phyloP scores from a whole-genome alignment of 768 basidiomycete species.

The Suillus luteus region DNA sequence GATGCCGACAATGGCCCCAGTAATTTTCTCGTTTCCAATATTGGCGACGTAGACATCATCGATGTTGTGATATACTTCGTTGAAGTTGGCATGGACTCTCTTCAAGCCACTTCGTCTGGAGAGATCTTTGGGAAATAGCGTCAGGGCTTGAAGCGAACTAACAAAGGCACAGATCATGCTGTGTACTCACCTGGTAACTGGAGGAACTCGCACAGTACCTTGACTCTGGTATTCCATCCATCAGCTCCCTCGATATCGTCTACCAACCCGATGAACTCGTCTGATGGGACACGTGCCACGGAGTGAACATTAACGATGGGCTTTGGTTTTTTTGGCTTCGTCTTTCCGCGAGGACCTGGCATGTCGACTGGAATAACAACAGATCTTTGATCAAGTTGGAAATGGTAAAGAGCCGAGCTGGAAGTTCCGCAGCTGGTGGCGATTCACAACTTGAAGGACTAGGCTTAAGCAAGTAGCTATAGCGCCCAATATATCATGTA shows the following conservation, averaged over 20 bases:
- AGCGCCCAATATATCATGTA: background rate
- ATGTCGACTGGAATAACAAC: conserved; percentile 15
- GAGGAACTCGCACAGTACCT: conserved; percentile 50
- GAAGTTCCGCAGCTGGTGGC: background rate
- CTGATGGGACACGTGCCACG: background rate
- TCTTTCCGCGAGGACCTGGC: conserved; percentile 32
- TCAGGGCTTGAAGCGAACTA: background rate
- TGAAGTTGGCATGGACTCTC: conserved; percentile 61
- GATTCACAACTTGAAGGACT: background rate
- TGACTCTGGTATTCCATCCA: conserved; percentile 50
- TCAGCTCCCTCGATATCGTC: conserved; percentile 49
- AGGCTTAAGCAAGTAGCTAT: background rate
- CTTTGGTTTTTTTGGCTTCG: conserved; percentile 23
- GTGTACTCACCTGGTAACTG: conserved; percentile 53
- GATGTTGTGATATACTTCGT: conserved; percentile 49
- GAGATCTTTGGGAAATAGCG: conserved; percentile 44
- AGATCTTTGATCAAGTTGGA: background rate
- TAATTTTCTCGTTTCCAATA: conserved; percentile 45
- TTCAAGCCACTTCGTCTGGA: conserved; percentile 59
- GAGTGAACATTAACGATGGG: conserved; percentile 8
- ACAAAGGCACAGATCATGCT: background rate
- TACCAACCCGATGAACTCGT: conserved; percentile 21
- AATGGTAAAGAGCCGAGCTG: background rate
- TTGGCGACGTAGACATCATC: conserved; percentile 50
- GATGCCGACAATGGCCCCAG: conserved; percentile 60